Evolutionary conservation across 306 rosid species (phyloP), one percentile per base, ranked within the genome.

Genomic region (Prinsepia uniflora): DNA sequence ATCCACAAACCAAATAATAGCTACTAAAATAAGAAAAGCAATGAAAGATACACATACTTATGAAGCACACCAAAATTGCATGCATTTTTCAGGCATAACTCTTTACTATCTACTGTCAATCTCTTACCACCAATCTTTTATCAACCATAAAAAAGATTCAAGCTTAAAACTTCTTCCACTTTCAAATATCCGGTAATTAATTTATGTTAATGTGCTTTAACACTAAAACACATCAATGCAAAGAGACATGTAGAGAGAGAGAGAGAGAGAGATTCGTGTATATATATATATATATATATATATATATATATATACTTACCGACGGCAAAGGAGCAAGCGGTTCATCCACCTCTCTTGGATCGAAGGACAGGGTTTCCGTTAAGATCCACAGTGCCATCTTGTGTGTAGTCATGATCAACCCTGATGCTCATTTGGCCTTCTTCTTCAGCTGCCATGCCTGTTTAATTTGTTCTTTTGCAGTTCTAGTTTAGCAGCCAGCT

Each of bases 341-440:
- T 88, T 96, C 96, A 93, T 54, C 96, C 88, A 34, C 98, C 98
- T 24, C 78, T 71, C 63, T 83, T 85, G 87, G 90, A 85, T 65
- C 92, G 76, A 70, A 80, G 84, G 69, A 82, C 78, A 3, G 92
- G 96, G 55, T 87, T 93, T 30, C 96, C 96, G 58, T 80, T 87
- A n/a, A 93, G 96, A 83, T 76, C 86, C 45, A 93, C 96, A 0
- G 91, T 93, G 24, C 98, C 96, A 61, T 93, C 98, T 78, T 90
- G 70, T 15, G 96, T 90, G 74, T 84, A 86, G 14, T n/a, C n/a
- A n/a, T n/a, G n/a, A n/a, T 72, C 79, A 6, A 18, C 39, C 0
- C 43, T 20, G 13, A 34, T 24, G 30, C 30, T 24, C 2, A 24
- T 30, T 12, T 58, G 63, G 10, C 34, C 90, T 15, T 78, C 89